These are phyloP conservation scores for Backusella westeae DNA, from an alignment of 192 early-diverging fungal species.

Conservation along the genomic window DNA sequence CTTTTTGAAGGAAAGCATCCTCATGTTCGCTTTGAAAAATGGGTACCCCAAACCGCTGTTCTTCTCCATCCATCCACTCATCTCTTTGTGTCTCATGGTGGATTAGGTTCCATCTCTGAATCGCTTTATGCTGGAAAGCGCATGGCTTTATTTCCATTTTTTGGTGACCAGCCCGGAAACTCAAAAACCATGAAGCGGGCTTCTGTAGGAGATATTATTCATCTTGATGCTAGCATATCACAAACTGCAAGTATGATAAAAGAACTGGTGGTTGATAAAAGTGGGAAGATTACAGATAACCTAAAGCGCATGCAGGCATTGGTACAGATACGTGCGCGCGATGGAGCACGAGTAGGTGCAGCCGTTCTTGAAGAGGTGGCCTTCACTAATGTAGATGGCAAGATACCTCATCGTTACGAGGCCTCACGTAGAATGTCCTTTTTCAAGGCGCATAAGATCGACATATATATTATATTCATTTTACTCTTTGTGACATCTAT, in stretches of 20 bases:
- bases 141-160: constrained; percentile 29
- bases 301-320: background rate
- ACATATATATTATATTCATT: constrained; percentile 3
- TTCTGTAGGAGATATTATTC: background rate
- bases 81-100: constrained; percentile 33
- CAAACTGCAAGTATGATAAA: background rate
- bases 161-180: constrained; percentile 25
- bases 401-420: constrained; percentile 18
- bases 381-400: background rate
- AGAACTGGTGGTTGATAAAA: background rate
- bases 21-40: background rate
- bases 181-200: background rate
- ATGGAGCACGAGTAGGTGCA: constrained; percentile 5
- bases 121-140: constrained; percentile 25
- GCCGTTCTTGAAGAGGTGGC: constrained; percentile 24
- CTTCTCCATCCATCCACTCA: constrained; percentile 22
- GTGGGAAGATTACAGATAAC: background rate
- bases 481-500: background rate
- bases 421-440: constrained; percentile 18
- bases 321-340: constrained; percentile 4
- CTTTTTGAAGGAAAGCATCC: background rate
- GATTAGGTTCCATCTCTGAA: constrained; percentile 26
- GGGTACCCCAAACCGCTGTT: constrained; percentile 33
- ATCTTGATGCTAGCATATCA: background rate
- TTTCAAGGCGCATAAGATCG: constrained; percentile 16